Evolutionary conservation across 1,284 basidiomycete genomes (phyloP).

Genomic region (Caloboletus firmus): DNA sequence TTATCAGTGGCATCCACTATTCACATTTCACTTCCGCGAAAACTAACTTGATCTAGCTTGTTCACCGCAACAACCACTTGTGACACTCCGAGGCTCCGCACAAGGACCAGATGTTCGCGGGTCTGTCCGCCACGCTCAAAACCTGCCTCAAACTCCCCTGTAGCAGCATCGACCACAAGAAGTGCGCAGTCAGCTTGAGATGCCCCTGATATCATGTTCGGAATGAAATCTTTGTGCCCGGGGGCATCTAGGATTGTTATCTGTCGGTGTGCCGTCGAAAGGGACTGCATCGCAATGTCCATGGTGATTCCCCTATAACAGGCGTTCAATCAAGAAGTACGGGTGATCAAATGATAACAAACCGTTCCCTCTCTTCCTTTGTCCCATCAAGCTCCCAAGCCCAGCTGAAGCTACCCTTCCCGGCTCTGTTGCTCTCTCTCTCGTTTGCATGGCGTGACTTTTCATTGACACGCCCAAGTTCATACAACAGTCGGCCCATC

Average conservation of each 20-base stretch:
- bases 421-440: constrained; percentile 85
- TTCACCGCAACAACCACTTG: constrained; percentile 94
- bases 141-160: constrained; percentile 94
- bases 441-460: constrained; percentile 85
- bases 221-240: constrained; percentile 96
- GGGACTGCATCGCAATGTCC: constrained; percentile 88
- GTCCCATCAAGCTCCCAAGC: constrained; percentile 97
- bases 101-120: constrained; percentile 91
- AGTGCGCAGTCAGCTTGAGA: constrained; percentile 96
- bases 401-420: constrained; percentile 96
- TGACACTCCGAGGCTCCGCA: constrained; percentile 91
- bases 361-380: constrained; percentile 91
- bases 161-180: constrained; percentile 90
- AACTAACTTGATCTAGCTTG: constrained; percentile 84
- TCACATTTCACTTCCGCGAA: not conserved
- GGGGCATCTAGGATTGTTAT: constrained; percentile 96
- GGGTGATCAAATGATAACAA: constrained; percentile 25
- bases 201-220: constrained; percentile 99
- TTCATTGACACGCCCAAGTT: constrained; percentile 86
- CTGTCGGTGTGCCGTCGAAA: constrained; percentile 74
- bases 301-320: constrained; percentile 88
- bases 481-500: constrained; percentile 93
- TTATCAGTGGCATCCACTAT: constrained; percentile 6
- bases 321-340: constrained; percentile 3
- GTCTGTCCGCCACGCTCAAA: constrained; percentile 96